These are phyloP conservation scores for Scheffersomyces illinoinensis DNA, from an alignment of 1,139 yeast species.

Conservation along the genomic window DNA sequence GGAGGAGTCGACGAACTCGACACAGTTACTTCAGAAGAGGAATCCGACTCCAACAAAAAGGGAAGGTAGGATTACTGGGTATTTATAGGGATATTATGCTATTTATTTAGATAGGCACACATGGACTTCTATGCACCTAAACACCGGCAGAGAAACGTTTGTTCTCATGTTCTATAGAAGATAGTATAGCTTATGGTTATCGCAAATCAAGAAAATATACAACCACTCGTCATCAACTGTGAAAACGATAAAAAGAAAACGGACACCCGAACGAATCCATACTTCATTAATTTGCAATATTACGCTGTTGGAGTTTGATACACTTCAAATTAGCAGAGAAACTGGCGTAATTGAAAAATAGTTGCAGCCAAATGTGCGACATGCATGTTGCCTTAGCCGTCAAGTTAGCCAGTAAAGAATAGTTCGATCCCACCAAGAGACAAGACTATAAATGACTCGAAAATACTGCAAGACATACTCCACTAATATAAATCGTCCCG, in stretches of 20 bases:
- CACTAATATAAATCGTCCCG: not conserved
- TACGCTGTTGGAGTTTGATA: not conserved
- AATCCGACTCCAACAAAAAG: constrained; percentile 5
- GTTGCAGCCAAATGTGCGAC: not conserved
- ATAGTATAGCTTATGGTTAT: not conserved
- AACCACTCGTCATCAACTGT: not conserved
- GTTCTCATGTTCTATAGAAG: not conserved
- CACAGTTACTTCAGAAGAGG: constrained; percentile 17
- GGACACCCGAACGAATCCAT: too few relatives aligned
- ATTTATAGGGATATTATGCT: not conserved
- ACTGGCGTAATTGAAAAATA: too few relatives aligned
- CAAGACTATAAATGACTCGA: too few relatives aligned
- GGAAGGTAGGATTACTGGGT: constrained; percentile 1
- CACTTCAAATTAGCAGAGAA: not conserved
- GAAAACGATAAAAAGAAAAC: too few relatives aligned
- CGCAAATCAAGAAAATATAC: not conserved
- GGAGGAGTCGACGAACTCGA: constrained; percentile 11
- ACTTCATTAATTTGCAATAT: too few relatives aligned
- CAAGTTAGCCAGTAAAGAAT: not conserved
- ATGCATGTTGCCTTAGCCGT: not conserved
- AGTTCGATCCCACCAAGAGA: too few relatives aligned
- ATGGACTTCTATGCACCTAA: not conserved
- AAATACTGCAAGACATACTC: not conserved
- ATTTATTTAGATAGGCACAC: not conserved
- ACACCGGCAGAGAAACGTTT: not conserved